Evolutionary conservation across 2,329 filamentous ascomycete genomes (phyloP), one percentile per base, ranked within the genome.

Genomic region (Daldinia eschscholtzii): DNA sequence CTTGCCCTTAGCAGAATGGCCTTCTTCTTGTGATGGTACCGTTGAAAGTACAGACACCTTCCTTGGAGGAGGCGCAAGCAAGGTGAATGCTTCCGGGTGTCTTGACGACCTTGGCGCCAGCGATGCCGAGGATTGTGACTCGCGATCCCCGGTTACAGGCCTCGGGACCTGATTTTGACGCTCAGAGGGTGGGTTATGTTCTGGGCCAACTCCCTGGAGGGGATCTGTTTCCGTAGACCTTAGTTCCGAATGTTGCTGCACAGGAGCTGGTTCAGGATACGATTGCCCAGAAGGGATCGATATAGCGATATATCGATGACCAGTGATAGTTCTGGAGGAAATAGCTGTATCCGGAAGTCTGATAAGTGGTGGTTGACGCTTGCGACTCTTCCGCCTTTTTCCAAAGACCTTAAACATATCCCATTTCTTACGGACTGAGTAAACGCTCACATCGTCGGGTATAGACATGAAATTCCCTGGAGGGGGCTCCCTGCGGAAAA

Each of bases 291-390:
- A 66, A 1, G 88, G 87, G 50, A 89, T 88, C 0, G 87, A 88
- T 58, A 89, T 89, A 65, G 87, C 86, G 70, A 90, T 89, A 72
- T 89, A 85, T 4, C 85, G 82, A 73, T 87, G 81, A 1, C 87
- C 87, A 2, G 80, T 83, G 6, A 77, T 84, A 0, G 87, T 89
- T 39, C 79, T 84, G 6, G 86, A 84, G 3, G 85, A 84, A 13
- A 89, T 81, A 12, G 87, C 86, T 26, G 84, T 84, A 73, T 89
- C 87, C 7, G 87, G 87, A 3, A 89, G 80, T 59, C 74, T 77
- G 66, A 84, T 75, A 23, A 77, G 67, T 28, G 76, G 72, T 0
- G 75, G 76, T 6, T 67, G 72, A 5, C 30, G 68, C 69, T 66
- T 71, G 35, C 37, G 70, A 44, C 74, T 78, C 70, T 80, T 82